Conservation (phyloP, 2,329 filamentous ascomycete genomes). For the Graphiopsis chlorocephala region DNA sequence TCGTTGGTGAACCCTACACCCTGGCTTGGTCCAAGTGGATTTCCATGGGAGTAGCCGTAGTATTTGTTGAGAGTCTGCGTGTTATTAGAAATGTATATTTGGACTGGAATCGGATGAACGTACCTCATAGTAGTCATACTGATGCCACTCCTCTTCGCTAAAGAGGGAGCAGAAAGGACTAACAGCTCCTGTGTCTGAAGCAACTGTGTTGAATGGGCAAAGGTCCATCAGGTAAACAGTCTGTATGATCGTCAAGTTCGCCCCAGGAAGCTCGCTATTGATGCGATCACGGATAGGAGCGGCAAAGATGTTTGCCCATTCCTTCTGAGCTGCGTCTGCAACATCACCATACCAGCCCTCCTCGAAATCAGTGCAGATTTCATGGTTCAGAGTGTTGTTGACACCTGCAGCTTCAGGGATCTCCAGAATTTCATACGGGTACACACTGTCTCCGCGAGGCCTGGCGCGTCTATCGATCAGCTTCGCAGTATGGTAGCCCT, state of each 20-base stretch:
- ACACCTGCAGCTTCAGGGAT: constrained; percentile 64
- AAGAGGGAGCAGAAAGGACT: constrained; percentile 78
- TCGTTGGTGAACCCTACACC: constrained; percentile 88
- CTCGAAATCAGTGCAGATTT: constrained; percentile 69
- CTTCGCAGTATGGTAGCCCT: constrained; percentile 66
- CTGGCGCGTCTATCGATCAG: constrained; percentile 39
- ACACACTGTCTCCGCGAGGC: constrained; percentile 39
- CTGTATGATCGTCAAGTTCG: constrained; percentile 61
- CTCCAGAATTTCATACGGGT: constrained; percentile 59
- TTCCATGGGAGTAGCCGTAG: constrained; percentile 76
- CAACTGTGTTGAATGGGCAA: constrained; percentile 81
- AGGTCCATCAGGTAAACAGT: constrained; percentile 79
- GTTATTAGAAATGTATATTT: not conserved
- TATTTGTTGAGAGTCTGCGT: constrained; percentile 71
- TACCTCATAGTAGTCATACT: constrained; percentile 70
- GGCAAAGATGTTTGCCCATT: constrained; percentile 64
- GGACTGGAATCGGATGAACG: not conserved
- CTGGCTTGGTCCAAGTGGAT: constrained; percentile 75
- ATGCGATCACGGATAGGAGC: constrained; percentile 66
- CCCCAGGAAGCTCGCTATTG: constrained; percentile 66
- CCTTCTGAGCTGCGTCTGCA: constrained; percentile 51
- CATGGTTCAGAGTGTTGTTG: constrained; percentile 83
- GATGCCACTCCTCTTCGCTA: constrained; percentile 70
- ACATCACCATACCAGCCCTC: constrained; percentile 51
- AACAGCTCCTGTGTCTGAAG: constrained; percentile 52